These are phyloP conservation scores for Globisporangium cystogenes DNA, from an alignment of 352 stramenopile species.

Conservation along the genomic window DNA sequence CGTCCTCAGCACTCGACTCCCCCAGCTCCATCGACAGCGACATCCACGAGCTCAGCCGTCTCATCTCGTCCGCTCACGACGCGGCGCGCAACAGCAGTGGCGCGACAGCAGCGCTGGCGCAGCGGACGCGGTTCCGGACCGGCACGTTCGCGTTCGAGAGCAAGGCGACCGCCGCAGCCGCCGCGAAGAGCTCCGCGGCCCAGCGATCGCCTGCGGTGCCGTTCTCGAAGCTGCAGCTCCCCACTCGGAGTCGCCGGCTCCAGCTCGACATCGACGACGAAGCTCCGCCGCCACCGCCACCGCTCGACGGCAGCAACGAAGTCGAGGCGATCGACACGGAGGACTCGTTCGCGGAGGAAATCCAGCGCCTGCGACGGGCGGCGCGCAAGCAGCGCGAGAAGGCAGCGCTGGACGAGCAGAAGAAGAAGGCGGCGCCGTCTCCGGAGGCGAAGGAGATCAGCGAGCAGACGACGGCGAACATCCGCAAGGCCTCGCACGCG, in stretches of 20 bases:
- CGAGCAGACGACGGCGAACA: conserved; percentile 14
- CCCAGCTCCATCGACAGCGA: conserved; percentile 34
- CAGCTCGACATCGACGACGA: conserved; percentile 9
- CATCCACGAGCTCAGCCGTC: conserved; percentile 29
- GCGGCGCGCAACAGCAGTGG: not conserved
- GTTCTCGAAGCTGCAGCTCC: conserved; percentile 3
- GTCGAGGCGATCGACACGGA: conserved; percentile 11
- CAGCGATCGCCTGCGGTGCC: not conserved
- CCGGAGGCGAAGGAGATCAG: conserved; percentile 12
- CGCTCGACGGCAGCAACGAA: conserved; percentile 7
- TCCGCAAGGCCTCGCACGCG: conserved; percentile 28
- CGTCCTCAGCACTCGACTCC: not conserved
- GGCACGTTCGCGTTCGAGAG: not conserved
- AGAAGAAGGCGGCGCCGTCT: conserved; percentile 7
- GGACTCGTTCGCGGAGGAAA: conserved; percentile 46
- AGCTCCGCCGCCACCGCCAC: conserved; percentile 6
- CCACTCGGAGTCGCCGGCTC: conserved; percentile 10
- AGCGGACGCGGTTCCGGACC: conserved; percentile 30
- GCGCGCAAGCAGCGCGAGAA: conserved; percentile 8
- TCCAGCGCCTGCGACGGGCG: conserved; percentile 21
- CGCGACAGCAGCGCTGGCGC: conserved; percentile 17
- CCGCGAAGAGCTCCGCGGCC: not conserved
- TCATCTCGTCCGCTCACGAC: conserved; percentile 26
- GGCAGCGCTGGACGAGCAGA: conserved; percentile 3
- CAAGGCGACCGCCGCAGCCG: not conserved